Conservation (phyloP, 1,284 basidiomycete genomes). For the Pseudozyma thailandica region DNA sequence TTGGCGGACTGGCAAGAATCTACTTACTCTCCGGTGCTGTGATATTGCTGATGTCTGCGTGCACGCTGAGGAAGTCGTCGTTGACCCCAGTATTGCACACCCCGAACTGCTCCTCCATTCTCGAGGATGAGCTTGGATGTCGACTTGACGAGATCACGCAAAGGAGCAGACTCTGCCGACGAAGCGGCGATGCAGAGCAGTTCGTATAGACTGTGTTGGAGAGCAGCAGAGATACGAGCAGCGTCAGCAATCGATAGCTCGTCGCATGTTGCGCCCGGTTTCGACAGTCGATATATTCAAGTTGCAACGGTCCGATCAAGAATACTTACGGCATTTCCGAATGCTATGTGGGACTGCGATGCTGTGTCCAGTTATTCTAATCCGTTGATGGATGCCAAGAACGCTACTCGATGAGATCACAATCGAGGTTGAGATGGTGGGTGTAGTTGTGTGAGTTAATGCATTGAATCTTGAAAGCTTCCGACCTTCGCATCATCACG, state of each 20-base stretch:
- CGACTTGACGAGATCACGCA: slow-evolving; percentile 79
- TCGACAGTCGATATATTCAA: background rate
- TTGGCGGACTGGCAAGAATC: too few species aligned
- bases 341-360: background rate
- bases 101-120: slow-evolving; percentile 81
- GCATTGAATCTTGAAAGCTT: slow-evolving; percentile 13
- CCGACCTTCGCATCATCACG: slow-evolving; percentile 16
- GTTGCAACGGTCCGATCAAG: background rate
- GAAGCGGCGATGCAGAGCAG: slow-evolving; percentile 65
- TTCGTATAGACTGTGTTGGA: slow-evolving; percentile 63
- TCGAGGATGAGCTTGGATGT: slow-evolving; percentile 80
- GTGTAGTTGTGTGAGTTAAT: too few species aligned
- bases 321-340: slow-evolving; percentile 41
- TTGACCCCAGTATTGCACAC: slow-evolving; percentile 80
- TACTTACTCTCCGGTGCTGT: slow-evolving; percentile 81
- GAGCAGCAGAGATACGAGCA: background rate
- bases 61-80: slow-evolving; percentile 80
- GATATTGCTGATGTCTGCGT: slow-evolving; percentile 76
- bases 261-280: background rate
- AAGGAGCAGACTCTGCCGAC: slow-evolving; percentile 70
- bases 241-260: background rate
- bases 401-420: background rate
- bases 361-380: too few species aligned
- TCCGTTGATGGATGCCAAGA: slow-evolving; percentile 4
- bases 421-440: background rate